Evolutionary conservation across 305 asterid species (phyloP).

Genomic region (Petunia hybrid): DNA sequence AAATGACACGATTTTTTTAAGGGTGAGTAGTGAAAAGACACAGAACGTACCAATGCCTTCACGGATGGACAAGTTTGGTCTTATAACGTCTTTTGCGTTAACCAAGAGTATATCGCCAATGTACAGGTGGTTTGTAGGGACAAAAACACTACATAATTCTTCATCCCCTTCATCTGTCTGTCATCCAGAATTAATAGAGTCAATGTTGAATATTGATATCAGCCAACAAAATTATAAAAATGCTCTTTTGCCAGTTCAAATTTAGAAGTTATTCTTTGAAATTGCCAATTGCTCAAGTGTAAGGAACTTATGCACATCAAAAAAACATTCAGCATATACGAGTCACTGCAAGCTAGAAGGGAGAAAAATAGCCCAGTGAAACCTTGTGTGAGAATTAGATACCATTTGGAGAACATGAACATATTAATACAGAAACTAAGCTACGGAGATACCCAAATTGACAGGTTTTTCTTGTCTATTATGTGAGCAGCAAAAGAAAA

Average conservation of each 20-base stretch:
- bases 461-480: neutral
- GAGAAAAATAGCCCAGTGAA: slow-evolving; percentile 2
- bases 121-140: slow-evolving; percentile 91
- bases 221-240: neutral
- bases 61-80: slow-evolving; percentile 90
- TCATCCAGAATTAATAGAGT: slow-evolving; percentile 32
- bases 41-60: slow-evolving; percentile 83
- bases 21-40: neutral
- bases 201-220: slow-evolving; percentile 6
- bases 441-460: neutral
- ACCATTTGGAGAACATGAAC: neutral
- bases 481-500: slow-evolving; percentile 3
- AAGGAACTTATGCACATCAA: slow-evolving; percentile 13
- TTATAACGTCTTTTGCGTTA: slow-evolving; percentile 73
- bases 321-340: neutral
- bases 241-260: neutral
- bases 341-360: neutral
- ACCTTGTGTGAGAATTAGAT: neutral
- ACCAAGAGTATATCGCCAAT: slow-evolving; percentile 86
- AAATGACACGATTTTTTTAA: neutral
- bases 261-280: neutral
- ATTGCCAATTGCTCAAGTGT: neutral
- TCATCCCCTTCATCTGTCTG: slow-evolving; percentile 91
- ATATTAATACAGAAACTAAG: neutral
- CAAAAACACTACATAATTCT: slow-evolving; percentile 87